Base-by-base conservation (phyloP, 345 rosid genomes). In the Raphanus raphanistrum region DNA sequence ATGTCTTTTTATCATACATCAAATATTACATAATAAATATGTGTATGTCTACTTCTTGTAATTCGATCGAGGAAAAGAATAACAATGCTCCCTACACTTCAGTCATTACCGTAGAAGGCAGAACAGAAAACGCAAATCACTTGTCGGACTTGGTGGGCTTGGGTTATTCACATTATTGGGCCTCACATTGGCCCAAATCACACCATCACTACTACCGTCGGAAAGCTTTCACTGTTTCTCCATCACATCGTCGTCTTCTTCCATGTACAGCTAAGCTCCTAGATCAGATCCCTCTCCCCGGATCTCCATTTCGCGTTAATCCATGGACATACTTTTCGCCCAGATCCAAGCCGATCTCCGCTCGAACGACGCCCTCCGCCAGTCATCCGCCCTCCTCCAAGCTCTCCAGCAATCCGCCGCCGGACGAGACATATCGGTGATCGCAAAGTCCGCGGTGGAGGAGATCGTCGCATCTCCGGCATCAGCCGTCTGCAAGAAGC, bases 331-430 rank as follows among this genome's bases (percentile, higher is more conserved):
- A 25, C 88, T 94, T 13, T 90, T 87, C 70, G 93, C 97, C 61
- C 98, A 94, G 97, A 94, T 94, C 89, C 98, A 94, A 81, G 97
- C 97, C 45, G 98, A 94, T 86, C 95, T 94, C 73, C 98, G 93
- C 31, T 94, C 98, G n/a, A 94, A 86, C 79, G 97, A 94, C 75
- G 97, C 98, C 1, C 96, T 94, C 70, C 97, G 97, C 25, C 98
- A 94, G 65, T 86, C 97, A 9, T 80, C 90, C 32, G 98, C 98
- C 21, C 97, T 94, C 72, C 97, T 94, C 43, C 94, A 85, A 66
- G 93, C 98, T 32, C 97, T 94, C 70, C 98, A 94, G 76, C 98
- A 94, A 32, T 94, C 97, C 64, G 97, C 97, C 62, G 97, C 97
- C 79, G 98, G 98, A 50, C 86, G 88, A 2, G 98, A 94, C 84